Evolutionary conservation across 2,329 filamentous ascomycete species (phyloP), one percentile per base, ranked within the genome.

Genomic region (Aspergillus thermomutatus): DNA sequence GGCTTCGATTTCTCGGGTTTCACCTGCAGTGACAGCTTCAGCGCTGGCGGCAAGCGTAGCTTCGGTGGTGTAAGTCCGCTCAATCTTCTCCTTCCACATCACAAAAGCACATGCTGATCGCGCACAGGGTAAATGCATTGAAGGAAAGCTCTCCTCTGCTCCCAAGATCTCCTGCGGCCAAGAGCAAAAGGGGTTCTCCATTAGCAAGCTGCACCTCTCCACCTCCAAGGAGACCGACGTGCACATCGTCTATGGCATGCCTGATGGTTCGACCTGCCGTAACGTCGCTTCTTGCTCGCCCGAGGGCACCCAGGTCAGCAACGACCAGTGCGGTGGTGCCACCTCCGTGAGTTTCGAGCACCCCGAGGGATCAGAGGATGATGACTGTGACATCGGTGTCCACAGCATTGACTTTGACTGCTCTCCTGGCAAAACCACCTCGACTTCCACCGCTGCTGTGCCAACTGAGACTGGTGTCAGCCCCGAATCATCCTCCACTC

Each of bases 301-400:
- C 54, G 78, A 81, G 17, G 90, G 90, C 67, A 87, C 85, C 57
- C 83, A 82, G 49, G 81, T 97, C 67, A 78, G 85, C 77, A 97
- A 97, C 83, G 85, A 80, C 59, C 91, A 97, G 82, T 97, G 93
- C 73, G 93, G 92, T 84, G 92, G 92, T 75, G 92, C 93, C 63
- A 91, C 83, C 72, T 87, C 85, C 56, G 91, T 97, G 60, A 86
- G 84, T 54, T 87, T 97, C 72, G 78, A 81, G 62, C 75, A 83
- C 57, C 84, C 87, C 70, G 77, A 83, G 61, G 73, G 81, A 53
- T 75, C 72, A 60, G 80, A 82, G 69, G 71, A 79, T 58, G 81
- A 85, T 72, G 75, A 81, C 66, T 94, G 90, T 80, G 82, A 83
- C 66, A 82, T 96, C 66, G 86, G 87, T 66, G 83, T 70, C 54